Evolutionary conservation across 768 basidiomycete species (phyloP).

Genomic region (Amanita polypyramis): DNA sequence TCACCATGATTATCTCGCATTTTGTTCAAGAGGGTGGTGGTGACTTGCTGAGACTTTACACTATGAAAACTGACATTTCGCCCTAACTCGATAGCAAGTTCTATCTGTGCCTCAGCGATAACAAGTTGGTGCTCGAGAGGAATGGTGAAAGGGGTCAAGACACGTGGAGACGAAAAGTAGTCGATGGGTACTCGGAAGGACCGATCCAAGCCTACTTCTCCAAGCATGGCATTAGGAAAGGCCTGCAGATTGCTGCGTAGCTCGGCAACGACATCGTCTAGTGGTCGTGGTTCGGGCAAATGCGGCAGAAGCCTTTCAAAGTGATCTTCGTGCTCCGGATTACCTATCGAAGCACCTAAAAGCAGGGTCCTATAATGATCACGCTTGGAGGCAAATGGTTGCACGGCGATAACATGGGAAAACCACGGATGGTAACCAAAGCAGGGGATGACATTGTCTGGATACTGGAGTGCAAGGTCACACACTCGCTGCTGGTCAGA

Average conservation of each 20-base stretch:
- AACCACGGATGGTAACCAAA: conserved; percentile 99
- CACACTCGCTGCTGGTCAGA: conserved; percentile 67
- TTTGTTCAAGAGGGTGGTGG: conserved; percentile 50
- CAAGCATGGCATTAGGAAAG: conserved; percentile 72
- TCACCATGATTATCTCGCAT: conserved; percentile 49
- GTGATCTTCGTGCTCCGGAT: conserved; percentile 21
- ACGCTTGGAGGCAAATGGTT: conserved; percentile 37
- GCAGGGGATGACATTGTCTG: conserved; percentile 70
- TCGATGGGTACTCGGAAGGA: conserved; percentile 62
- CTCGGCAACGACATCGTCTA: conserved; percentile 46
- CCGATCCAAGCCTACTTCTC: conserved; percentile 90
- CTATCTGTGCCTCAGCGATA: conserved; percentile 76
- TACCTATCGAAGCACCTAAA: conserved; percentile 22
- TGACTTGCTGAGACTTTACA: conserved; percentile 65
- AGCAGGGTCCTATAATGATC: conserved; percentile 73
- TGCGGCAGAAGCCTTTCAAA: conserved; percentile 48
- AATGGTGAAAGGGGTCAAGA: conserved; percentile 68
- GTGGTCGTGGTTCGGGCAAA: conserved; percentile 64
- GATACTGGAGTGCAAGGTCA: conserved; percentile 46
- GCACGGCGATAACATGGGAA: conserved; percentile 56
- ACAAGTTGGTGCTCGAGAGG: conserved; percentile 73
- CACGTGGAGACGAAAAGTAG: conserved; percentile 35
- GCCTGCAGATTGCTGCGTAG: conserved; percentile 48
- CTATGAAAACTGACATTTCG: conserved; percentile 84
- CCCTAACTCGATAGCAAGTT: conserved; percentile 68